These are phyloP conservation scores for Podaxis rugospora DNA, from an alignment of 768 basidiomycete species.

Conservation along the genomic window DNA sequence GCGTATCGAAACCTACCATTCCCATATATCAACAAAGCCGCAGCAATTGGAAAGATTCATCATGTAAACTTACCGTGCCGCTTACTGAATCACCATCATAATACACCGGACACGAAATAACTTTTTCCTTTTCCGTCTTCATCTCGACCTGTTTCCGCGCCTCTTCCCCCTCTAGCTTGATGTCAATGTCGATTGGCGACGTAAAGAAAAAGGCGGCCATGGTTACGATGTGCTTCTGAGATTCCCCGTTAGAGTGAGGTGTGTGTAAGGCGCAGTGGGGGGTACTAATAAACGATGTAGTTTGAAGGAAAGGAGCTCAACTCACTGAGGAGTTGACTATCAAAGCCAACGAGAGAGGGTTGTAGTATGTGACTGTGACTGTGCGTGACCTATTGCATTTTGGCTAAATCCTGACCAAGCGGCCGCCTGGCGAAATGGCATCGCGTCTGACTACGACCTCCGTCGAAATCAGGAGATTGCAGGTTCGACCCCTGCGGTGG, in stretches of 20 bases:
- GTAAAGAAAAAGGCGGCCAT: constrained; percentile 94
- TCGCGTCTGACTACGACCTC: constrained; percentile 84
- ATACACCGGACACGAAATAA: constrained; percentile 84
- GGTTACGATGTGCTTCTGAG: not conserved
- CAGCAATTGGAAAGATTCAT: not conserved
- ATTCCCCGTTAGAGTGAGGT: not conserved
- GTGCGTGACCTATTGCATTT: too few relatives aligned
- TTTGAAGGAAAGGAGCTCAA: not conserved
- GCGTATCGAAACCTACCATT: constrained; percentile 69
- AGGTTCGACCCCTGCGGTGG: constrained; percentile 91
- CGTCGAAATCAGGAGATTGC: constrained; percentile 75
- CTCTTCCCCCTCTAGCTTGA: constrained; percentile 86
- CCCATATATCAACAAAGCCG: not conserved
- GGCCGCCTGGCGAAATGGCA: constrained; percentile 93
- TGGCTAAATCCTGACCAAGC: not conserved
- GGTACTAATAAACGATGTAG: not conserved
- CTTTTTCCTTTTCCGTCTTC: constrained; percentile 86
- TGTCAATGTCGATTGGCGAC: constrained; percentile 86
- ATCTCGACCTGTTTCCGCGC: constrained; percentile 84
- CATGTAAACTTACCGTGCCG: constrained; percentile 59
- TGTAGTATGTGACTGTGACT: too few relatives aligned
- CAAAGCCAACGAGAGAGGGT: too few relatives aligned
- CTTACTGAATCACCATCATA: constrained; percentile 92
- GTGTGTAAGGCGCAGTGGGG: not conserved
- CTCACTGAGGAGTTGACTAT: not conserved